These are phyloP conservation scores for Blastobotrys parvus DNA, from an alignment of 805 yeast genomes.

Conservation along the genomic window DNA sequence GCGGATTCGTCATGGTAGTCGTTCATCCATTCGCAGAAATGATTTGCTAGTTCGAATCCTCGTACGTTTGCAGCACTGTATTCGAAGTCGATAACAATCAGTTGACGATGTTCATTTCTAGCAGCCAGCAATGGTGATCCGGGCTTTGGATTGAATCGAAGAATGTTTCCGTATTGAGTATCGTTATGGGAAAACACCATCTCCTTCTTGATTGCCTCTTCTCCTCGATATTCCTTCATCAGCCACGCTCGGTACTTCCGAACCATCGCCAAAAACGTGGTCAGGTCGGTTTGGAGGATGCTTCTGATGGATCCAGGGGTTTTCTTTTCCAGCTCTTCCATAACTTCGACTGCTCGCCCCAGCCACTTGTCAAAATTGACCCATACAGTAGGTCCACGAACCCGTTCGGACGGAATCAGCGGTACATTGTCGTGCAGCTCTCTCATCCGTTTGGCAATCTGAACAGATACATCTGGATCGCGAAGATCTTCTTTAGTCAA, in stretches of 20 bases:
- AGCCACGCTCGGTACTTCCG: slow-evolving; percentile 57
- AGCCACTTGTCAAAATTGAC: slow-evolving; percentile 65
- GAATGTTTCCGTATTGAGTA: slow-evolving; percentile 89
- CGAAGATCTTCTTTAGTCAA: slow-evolving; percentile 66
- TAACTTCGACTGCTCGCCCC: slow-evolving; percentile 34
- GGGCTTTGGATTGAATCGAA: slow-evolving; percentile 45
- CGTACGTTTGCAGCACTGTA: slow-evolving; percentile 87
- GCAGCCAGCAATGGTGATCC: slow-evolving; percentile 45
- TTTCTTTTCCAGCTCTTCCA: slow-evolving; percentile 36
- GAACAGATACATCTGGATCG: slow-evolving; percentile 64
- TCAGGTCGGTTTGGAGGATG: slow-evolving; percentile 35
- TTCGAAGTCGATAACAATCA: slow-evolving; percentile 94
- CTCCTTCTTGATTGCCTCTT: slow-evolving; percentile 33
- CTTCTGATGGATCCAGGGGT: slow-evolving; percentile 21
- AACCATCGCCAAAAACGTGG: slow-evolving; percentile 41
- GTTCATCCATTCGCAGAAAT: slow-evolving; percentile 95
- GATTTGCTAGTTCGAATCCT: slow-evolving; percentile 87
- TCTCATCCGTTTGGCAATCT: slow-evolving; percentile 93
- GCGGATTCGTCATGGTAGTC: slow-evolving; percentile 65
- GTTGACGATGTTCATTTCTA: slow-evolving; percentile 50
- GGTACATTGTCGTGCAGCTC: slow-evolving; percentile 80
- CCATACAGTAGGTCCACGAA: slow-evolving; percentile 64
- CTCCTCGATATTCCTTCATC: slow-evolving; percentile 38
- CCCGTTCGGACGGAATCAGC: slow-evolving; percentile 47
- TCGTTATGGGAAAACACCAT: slow-evolving; percentile 91